phyloP scores from a whole-genome alignment of 2,329 filamentous ascomycete species.

The Microthyrium microscopicum region DNA sequence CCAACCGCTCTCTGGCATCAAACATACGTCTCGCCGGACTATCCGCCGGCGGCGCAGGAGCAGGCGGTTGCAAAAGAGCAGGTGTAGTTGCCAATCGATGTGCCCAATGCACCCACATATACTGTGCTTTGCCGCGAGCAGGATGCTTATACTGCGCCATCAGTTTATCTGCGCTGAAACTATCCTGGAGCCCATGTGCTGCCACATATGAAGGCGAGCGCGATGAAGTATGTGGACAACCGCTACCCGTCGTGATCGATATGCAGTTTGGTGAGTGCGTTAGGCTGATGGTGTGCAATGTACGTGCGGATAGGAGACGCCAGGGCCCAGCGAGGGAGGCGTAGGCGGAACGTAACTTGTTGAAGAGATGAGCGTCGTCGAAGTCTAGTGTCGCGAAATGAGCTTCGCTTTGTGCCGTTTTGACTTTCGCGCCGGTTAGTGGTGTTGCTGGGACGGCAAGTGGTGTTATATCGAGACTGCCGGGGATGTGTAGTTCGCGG shows the following conservation, averaged over 20 bases:
- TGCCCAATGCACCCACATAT: slow-evolving; percentile 29
- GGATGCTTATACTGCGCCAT: slow-evolving; percentile 20
- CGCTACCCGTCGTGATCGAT: neutral
- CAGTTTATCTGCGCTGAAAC: slow-evolving; percentile 24
- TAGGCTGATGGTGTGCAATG: slow-evolving; percentile 15
- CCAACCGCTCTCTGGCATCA: neutral
- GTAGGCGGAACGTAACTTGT: slow-evolving; percentile 14
- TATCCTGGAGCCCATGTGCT: slow-evolving; percentile 15
- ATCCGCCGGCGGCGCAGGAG: neutral
- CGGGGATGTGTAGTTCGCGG: slow-evolving; percentile 15
- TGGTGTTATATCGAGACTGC: slow-evolving; percentile 13
- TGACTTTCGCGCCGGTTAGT: slow-evolving; percentile 5
- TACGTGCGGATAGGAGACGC: slow-evolving; percentile 17
- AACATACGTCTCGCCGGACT: neutral
- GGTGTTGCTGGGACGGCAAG: slow-evolving; percentile 4
- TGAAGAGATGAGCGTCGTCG: slow-evolving; percentile 20
- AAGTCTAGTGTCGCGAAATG: slow-evolving; percentile 14
- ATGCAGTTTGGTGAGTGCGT: neutral
- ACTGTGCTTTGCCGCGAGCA: slow-evolving; percentile 18
- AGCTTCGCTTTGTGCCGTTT: slow-evolving; percentile 9
- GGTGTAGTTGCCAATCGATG: slow-evolving; percentile 16
- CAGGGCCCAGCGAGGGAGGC: slow-evolving; percentile 12
- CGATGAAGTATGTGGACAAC: neutral
- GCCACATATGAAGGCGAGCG: slow-evolving; percentile 14
- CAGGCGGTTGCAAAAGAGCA: neutral